Percentiles rank a stretch among this genome's conserved stretches.
These are phyloP conservation scores for Pseudomonodictys pantanalensis DNA, from an alignment of 495 filamentous ascomycete genomes.

Conservation along the genomic window DNA sequence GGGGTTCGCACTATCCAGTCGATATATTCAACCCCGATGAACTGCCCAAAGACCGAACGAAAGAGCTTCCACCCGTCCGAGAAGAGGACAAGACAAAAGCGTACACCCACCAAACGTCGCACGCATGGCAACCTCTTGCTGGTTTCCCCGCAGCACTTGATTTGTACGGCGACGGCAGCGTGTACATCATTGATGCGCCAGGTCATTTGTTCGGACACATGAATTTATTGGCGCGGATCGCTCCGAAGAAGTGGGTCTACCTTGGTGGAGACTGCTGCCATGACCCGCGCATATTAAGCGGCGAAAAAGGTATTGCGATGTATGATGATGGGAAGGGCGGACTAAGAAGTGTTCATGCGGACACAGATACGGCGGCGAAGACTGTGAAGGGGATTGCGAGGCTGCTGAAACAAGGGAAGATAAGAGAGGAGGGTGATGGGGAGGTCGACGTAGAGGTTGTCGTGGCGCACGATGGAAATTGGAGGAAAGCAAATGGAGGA, in stretches of 20 bases:
- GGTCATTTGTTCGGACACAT: constrained; percentile 42
- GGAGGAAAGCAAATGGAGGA: constrained; percentile 37
- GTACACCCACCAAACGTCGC: constrained; percentile 5
- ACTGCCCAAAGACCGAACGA: constrained; percentile 37
- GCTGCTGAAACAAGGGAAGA: constrained; percentile 26
- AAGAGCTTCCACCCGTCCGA: constrained; percentile 37
- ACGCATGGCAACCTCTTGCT: constrained; percentile 35
- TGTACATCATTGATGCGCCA: constrained; percentile 40
- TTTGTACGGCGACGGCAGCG: constrained; percentile 37
- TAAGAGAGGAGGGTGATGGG: constrained; percentile 14
- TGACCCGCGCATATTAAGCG: constrained; percentile 38
- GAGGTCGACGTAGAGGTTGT: constrained; percentile 38
- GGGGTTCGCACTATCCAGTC: constrained; percentile 32
- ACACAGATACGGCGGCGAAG: constrained; percentile 33
- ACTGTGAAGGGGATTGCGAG: constrained; percentile 32
- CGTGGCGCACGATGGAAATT: constrained; percentile 40
- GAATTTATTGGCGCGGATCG: constrained; percentile 38
- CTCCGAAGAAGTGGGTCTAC: constrained; percentile 37
- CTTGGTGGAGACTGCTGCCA: constrained; percentile 43
- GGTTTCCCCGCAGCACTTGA: constrained; percentile 37
- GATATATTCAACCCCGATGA: constrained; percentile 39
- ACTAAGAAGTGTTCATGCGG: constrained; percentile 38
- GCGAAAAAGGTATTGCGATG: constrained; percentile 39
- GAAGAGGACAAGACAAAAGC: constrained; percentile 36
- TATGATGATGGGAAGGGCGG: constrained; percentile 35